Conservation (phyloP, 139 green algal genomes). For the Chlamydomonas asymmetrica region DNA sequence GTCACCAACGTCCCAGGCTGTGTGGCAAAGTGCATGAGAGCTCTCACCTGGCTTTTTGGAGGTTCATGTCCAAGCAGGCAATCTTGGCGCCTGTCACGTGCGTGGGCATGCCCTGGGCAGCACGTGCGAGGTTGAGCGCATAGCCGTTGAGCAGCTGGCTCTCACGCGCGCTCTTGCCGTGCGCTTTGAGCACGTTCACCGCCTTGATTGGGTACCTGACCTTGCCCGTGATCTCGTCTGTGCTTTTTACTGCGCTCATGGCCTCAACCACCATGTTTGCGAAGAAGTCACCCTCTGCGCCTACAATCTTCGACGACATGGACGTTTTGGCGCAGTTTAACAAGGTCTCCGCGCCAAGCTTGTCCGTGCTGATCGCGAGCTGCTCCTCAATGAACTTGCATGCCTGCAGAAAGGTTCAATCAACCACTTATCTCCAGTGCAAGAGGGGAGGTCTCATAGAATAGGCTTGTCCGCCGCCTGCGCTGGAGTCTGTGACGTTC, state of each 20-base stretch:
- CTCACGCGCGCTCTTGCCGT: conserved; percentile 89
- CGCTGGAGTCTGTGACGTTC: no score
- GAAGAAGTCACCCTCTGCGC: conserved; percentile 88
- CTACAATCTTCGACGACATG: conserved; percentile 96
- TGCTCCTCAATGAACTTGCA: conserved; percentile 91
- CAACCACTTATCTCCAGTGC: no score
- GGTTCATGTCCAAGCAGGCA: conserved; percentile 94
- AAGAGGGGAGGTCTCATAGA: neutral
- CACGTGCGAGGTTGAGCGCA: conserved; percentile 89
- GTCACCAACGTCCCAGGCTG: no score
- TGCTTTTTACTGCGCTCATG: conserved; percentile 46
- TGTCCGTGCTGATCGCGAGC: conserved; percentile 76
- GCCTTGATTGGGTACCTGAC: conserved; percentile 87
- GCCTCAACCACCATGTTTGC: conserved; percentile 87
- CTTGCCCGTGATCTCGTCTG: conserved; percentile 52
- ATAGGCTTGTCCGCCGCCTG: no score
- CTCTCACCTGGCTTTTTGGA: conserved; percentile 92
- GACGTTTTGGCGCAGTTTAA: conserved; percentile 87
- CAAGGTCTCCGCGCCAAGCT: conserved; percentile 82
- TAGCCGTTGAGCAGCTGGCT: conserved; percentile 92
- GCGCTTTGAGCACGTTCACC: conserved; percentile 99
- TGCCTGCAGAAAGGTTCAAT: no score
- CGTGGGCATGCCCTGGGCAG: conserved; percentile 74
- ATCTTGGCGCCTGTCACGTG: conserved; percentile 60
- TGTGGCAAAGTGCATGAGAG: no score